Conservation (phyloP, 2,329 filamentous ascomycete genomes). For the Aaosphaeria pasadenensis region DNA sequence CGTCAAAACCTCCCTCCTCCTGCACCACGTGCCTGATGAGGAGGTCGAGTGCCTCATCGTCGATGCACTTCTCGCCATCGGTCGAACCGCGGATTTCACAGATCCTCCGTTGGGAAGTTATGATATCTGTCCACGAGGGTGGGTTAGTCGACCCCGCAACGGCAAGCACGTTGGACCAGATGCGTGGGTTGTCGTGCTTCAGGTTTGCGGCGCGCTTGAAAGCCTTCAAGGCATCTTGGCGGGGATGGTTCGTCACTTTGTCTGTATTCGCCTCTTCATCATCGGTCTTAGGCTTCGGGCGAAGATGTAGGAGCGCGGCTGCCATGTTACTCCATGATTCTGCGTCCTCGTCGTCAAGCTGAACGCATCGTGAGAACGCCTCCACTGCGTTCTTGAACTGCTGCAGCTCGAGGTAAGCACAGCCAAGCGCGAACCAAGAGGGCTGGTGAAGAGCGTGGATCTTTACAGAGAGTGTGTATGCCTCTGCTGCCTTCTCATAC, state of each 20-base stretch:
- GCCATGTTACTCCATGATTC: conserved; percentile 95
- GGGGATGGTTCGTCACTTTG: conserved; percentile 43
- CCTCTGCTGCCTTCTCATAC: conserved; percentile 66
- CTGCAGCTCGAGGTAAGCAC: conserved; percentile 75
- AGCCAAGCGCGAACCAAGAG: conserved; percentile 88
- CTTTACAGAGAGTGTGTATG: conserved; percentile 73
- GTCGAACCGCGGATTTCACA: conserved; percentile 67
- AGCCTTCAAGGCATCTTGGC: conserved; percentile 74
- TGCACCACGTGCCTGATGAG: conserved; percentile 69
- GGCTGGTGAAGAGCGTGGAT: conserved; percentile 79
- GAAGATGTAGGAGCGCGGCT: conserved; percentile 72
- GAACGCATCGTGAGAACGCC: conserved; percentile 79
- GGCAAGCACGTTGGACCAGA: conserved; percentile 95
- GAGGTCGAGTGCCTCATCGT: conserved; percentile 67
- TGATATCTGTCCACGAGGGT: conserved; percentile 70
- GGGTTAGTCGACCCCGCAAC: conserved; percentile 76
- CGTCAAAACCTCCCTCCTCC: conserved; percentile 37
- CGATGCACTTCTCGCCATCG: conserved; percentile 74
- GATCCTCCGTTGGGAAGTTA: conserved; percentile 71
- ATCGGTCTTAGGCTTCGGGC: conserved; percentile 37
- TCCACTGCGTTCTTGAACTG: conserved; percentile 77
- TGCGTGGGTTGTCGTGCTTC: conserved; percentile 82
- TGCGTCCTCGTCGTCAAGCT: conserved; percentile 82
- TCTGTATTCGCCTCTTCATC: conserved; percentile 33
- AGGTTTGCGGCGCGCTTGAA: conserved; percentile 84